Conservation (phyloP, 352 stramenopile species). For the Elongisporangium anandrum region DNA sequence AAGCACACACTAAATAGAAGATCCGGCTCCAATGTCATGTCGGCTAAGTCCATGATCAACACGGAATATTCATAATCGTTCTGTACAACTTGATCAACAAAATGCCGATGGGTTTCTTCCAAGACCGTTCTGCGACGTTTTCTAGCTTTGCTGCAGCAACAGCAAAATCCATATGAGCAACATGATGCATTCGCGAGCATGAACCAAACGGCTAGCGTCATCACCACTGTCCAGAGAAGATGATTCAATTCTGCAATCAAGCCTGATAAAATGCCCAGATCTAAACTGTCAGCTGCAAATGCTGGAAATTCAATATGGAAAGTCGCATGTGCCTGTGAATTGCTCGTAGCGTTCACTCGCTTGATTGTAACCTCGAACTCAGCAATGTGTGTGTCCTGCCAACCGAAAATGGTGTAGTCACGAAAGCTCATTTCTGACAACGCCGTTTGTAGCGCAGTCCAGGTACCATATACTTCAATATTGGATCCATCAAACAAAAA, state of each 20-base stretch:
- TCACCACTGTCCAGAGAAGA: constrained; percentile 28
- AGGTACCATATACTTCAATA: constrained; percentile 40
- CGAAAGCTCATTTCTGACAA: constrained; percentile 35
- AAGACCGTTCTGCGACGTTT: constrained; percentile 33
- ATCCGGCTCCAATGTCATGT: constrained; percentile 46
- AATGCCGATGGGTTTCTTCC: constrained; percentile 25
- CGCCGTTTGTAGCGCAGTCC: constrained; percentile 21
- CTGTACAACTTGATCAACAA: constrained; percentile 50
- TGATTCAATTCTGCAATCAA: constrained; percentile 24
- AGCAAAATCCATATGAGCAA: constrained; percentile 46
- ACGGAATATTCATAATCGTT: constrained; percentile 75
- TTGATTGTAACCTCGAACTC: constrained; percentile 44
- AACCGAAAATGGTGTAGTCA: constrained; percentile 20
- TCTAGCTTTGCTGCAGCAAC: constrained; percentile 38
- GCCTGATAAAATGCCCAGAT: constrained; percentile 11
- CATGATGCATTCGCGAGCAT: constrained; percentile 53
- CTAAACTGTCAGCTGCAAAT: constrained; percentile 3
- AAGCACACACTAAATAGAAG: constrained; percentile 24
- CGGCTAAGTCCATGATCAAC: constrained; percentile 36
- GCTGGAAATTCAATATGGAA: constrained; percentile 28
- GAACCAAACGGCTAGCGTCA: constrained; percentile 22
- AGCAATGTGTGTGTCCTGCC: constrained; percentile 12
- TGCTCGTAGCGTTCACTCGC: constrained; percentile 12
- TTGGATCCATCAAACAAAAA: constrained; percentile 31
- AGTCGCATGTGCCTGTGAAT: constrained; percentile 11